phyloP scores from a whole-genome alignment of 768 basidiomycete species.

The Serendipita sp. region DNA sequence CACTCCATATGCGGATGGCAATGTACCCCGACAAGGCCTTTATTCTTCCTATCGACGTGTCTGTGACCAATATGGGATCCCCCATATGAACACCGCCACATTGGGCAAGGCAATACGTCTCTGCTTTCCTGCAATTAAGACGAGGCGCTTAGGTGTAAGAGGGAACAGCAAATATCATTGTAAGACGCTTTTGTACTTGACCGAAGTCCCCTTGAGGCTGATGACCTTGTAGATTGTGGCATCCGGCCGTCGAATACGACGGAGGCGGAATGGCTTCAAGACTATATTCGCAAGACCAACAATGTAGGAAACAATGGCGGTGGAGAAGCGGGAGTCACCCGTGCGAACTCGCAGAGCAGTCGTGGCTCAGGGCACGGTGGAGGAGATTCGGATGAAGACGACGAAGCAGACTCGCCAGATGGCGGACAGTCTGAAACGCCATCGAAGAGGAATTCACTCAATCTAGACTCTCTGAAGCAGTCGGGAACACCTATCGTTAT shows the following conservation, averaged over 20 bases:
- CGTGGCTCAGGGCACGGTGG: constrained; percentile 42
- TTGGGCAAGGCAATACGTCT: constrained; percentile 87
- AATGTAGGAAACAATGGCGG: constrained; percentile 35
- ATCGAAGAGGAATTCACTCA: constrained; percentile 61
- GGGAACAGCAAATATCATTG: constrained; percentile 97
- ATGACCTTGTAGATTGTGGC: constrained; percentile 53
- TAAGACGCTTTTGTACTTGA: constrained; percentile 21
- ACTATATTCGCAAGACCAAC: constrained; percentile 82
- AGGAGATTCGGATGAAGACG: constrained; percentile 68
- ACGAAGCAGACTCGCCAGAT: constrained; percentile 62
- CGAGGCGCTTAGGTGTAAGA: constrained; percentile 75
- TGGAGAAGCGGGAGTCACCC: constrained; percentile 9
- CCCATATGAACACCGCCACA: constrained; percentile 90
- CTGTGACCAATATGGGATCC: constrained; percentile 83
- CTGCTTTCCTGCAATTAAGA: constrained; percentile 91
- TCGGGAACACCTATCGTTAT: constrained; percentile 42
- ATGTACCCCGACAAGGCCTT: constrained; percentile 83
- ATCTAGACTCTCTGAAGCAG: constrained; percentile 20
- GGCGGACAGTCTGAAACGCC: constrained; percentile 34
- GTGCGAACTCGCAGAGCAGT: constrained; percentile 30
- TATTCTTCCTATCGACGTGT: constrained; percentile 86
- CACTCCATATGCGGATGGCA: constrained; percentile 80
- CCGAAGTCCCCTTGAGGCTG: constrained; percentile 16
- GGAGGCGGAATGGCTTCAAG: constrained; percentile 83
- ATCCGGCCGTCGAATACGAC: constrained; percentile 82